A percentile compares a stretch with the other conserved stretches of the same genome.
These are phyloP conservation scores for Biscogniauxia mediterranea DNA, from an alignment of 2,329 filamentous ascomycete species.

Conservation along the genomic window DNA sequence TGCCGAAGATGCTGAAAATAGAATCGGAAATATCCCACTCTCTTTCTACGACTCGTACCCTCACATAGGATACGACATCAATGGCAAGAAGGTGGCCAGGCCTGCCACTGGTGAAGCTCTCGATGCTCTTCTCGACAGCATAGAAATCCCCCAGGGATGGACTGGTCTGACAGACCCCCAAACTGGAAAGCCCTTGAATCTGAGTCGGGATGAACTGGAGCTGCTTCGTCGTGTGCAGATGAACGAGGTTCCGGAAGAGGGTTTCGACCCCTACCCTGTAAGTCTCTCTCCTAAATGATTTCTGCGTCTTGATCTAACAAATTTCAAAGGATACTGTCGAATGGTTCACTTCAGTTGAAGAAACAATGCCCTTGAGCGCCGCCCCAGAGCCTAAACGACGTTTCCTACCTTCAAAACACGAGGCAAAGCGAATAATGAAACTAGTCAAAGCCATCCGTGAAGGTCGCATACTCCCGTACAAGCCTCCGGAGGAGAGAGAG, in stretches of 20 bases:
- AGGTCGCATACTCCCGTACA: slow-evolving; percentile 89
- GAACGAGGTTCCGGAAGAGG: slow-evolving; percentile 83
- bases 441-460: slow-evolving; percentile 93
- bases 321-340: slow-evolving; percentile 71
- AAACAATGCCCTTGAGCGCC: slow-evolving; percentile 91
- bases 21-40: slow-evolving; percentile 90
- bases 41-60: slow-evolving; percentile 97
- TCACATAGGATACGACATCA: slow-evolving; percentile 98
- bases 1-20: slow-evolving; percentile 75
- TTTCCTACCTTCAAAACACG: slow-evolving; percentile 95
- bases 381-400: slow-evolving; percentile 94
- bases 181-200: slow-evolving; percentile 87
- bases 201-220: slow-evolving; percentile 85
- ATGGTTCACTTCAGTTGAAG: slow-evolving; percentile 87
- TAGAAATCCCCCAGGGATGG: slow-evolving; percentile 96
- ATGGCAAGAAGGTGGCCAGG: slow-evolving; percentile 96
- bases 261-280: slow-evolving; percentile 88
- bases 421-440: slow-evolving; percentile 95
- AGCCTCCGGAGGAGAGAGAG: slow-evolving; percentile 64
- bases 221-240: slow-evolving; percentile 84
- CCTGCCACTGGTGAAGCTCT: slow-evolving; percentile 91
- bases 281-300: slow-evolving; percentile 25
- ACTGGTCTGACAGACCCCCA: slow-evolving; percentile 91
- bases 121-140: slow-evolving; percentile 91
- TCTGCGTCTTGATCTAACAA: slow-evolving; percentile 16